Evolutionary conservation across 306 rosid species (phyloP).

Genomic region (Cyamopsis tetragonoloba): DNA sequence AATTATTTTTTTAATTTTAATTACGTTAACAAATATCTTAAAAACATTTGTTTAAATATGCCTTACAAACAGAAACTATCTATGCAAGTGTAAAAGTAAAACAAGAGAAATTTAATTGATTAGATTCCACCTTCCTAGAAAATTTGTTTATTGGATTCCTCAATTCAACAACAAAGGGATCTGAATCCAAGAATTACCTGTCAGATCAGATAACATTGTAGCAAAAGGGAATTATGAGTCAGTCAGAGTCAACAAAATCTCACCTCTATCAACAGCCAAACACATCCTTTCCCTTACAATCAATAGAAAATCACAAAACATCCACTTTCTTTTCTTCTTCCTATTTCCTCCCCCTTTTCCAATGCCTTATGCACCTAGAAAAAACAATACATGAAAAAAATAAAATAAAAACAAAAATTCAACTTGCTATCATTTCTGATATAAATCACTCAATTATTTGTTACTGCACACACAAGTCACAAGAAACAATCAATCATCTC

Average conservation of each 20-base stretch:
- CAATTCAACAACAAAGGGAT: constrained; percentile 23
- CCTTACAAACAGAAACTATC: constrained; percentile 8
- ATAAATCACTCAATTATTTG: constrained; percentile 52
- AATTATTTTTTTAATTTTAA: no score
- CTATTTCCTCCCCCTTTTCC: neutral
- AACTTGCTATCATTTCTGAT: constrained; percentile 42
- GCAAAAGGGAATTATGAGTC: constrained; percentile 23
- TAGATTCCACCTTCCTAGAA: constrained; percentile 21
- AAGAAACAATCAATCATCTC: constrained; percentile 48
- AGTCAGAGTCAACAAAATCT: constrained; percentile 24
- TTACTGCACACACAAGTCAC: constrained; percentile 58
- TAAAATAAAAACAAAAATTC: no score
- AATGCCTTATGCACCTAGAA: constrained; percentile 35
- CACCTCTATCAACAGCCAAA: constrained; percentile 28
- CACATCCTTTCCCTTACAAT: constrained; percentile 25
- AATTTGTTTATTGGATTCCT: constrained; percentile 32
- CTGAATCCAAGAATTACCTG: constrained; percentile 17
- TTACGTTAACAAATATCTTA: no score
- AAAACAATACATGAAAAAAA: constrained; percentile 29
- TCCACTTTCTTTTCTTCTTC: neutral
- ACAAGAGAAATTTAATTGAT: constrained; percentile 14
- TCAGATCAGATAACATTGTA: constrained; percentile 15
- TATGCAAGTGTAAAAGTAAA: neutral
- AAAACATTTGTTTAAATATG: no score
- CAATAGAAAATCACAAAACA: constrained; percentile 31